phyloP scores from a whole-genome alignment of 1,139 yeast species.

The Pichia sp. region DNA sequence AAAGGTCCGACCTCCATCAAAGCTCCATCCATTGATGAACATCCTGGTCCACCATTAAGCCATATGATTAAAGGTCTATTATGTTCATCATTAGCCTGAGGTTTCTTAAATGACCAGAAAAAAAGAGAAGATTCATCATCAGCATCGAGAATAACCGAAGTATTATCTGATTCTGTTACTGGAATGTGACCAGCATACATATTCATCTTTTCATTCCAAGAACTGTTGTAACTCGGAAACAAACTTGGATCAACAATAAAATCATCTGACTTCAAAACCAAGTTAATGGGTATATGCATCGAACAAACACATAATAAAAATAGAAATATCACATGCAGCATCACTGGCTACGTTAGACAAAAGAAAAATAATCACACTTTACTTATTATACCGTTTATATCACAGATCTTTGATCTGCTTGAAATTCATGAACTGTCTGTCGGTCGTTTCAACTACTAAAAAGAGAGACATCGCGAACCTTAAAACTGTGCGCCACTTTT shows the following conservation, averaged over 20 bases:
- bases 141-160: slow-evolving; percentile 29
- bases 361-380: not conserved
- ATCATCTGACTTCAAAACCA: not conserved
- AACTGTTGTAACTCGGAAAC: slow-evolving; percentile 5
- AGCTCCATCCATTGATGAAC: slow-evolving; percentile 98
- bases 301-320: too few relatives aligned
- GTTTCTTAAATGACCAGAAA: slow-evolving; percentile 59
- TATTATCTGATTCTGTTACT: slow-evolving; percentile 29
- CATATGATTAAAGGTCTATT: slow-evolving; percentile 47
- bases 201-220: slow-evolving; percentile 26
- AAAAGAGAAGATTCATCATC: slow-evolving; percentile 40
- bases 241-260: slow-evolving; percentile 4
- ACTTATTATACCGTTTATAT: not conserved
- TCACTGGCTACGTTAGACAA: not conserved
- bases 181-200: slow-evolving; percentile 73
- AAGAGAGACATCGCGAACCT: not conserved
- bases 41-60: slow-evolving; percentile 98
- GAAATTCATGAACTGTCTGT: not conserved
- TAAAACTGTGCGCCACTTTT: not conserved
- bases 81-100: not conserved
- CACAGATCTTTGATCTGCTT: not conserved
- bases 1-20: slow-evolving; percentile 90
- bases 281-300: not conserved
- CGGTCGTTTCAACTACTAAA: not conserved
- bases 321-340: not conserved